Conservation (phyloP, 345 rosid species). For the Citrus sp. region DNA sequence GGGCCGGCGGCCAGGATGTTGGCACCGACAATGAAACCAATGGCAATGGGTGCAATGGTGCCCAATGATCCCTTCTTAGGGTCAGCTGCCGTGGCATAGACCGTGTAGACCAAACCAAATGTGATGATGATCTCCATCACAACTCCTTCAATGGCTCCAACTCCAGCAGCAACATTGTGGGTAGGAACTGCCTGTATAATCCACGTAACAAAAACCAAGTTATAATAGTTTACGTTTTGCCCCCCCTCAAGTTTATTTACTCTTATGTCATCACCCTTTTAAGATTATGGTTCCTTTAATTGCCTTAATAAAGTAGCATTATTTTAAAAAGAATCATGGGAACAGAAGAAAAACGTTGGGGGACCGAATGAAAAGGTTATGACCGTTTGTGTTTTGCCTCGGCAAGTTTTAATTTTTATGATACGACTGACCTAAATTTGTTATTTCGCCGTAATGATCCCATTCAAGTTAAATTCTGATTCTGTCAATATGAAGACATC, state of each 20-base stretch:
- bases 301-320: neutral
- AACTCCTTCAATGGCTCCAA: slow-evolving; percentile 75
- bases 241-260: too few relatives aligned
- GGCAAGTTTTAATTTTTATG: too few relatives aligned
- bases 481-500: too few relatives aligned
- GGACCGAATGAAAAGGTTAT: too few relatives aligned
- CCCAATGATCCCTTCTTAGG: slow-evolving; percentile 92
- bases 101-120: slow-evolving; percentile 89
- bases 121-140: slow-evolving; percentile 92
- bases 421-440: too few relatives aligned
- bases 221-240: too few relatives aligned
- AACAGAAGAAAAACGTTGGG: neutral
- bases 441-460: too few relatives aligned
- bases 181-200: slow-evolving; percentile 56
- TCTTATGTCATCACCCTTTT: too few relatives aligned
- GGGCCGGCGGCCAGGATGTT: slow-evolving; percentile 96
- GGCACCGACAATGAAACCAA: slow-evolving; percentile 93
- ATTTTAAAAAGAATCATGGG: neutral
- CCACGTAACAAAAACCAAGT: neutral
- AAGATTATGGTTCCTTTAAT: too few relatives aligned
- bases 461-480: too few relatives aligned
- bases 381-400: too few relatives aligned
- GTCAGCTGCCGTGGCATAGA: slow-evolving; percentile 93
- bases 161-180: slow-evolving; percentile 78
- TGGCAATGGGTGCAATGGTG: slow-evolving; percentile 86